A percentile compares a stretch with the other conserved stretches of the same genome.
phyloP scores from a whole-genome alignment of 2,329 filamentous ascomycete species.

The Colletotrichum sp. region DNA sequence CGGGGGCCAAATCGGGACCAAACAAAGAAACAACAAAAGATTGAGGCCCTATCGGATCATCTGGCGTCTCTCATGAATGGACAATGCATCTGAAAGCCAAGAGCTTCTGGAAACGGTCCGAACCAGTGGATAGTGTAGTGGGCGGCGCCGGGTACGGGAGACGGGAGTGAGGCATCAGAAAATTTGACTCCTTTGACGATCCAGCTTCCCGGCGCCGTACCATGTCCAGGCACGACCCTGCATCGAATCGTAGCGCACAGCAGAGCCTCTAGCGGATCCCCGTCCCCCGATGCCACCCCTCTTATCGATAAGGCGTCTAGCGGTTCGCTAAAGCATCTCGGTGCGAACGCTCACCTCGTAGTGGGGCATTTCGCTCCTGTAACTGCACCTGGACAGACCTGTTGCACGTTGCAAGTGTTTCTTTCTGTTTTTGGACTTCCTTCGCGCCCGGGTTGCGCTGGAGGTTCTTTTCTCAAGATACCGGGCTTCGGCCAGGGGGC shows the following conservation, averaged over 20 bases:
- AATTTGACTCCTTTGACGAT: conserved; percentile 17
- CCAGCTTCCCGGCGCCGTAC: neutral
- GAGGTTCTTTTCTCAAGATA: neutral
- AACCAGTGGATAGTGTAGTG: neutral
- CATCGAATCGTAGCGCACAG: conserved; percentile 4
- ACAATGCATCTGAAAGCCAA: neutral
- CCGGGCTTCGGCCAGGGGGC: neutral
- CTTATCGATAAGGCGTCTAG: conserved; percentile 14
- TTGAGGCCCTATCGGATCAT: neutral
- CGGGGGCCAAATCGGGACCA: neutral
- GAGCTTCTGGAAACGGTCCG: conserved; percentile 10
- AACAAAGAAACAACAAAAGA: conserved; percentile 12
- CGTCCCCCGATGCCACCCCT: neutral
- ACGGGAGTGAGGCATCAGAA: conserved; percentile 14
- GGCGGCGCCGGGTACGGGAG: neutral
- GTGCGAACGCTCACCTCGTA: neutral
- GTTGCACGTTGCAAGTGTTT: neutral
- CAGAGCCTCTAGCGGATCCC: conserved; percentile 10
- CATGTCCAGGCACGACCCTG: neutral
- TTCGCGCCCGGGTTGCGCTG: neutral
- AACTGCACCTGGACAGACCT: neutral
- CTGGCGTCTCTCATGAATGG: neutral
- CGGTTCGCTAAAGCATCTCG: conserved; percentile 3
- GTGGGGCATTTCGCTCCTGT: neutral
- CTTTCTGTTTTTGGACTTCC: neutral